A percentile compares a stretch with the other conserved stretches of the same genome.
These are phyloP conservation scores for Nakazawaea ernobii DNA, from an alignment of 805 yeast genomes.

Conservation along the genomic window DNA sequence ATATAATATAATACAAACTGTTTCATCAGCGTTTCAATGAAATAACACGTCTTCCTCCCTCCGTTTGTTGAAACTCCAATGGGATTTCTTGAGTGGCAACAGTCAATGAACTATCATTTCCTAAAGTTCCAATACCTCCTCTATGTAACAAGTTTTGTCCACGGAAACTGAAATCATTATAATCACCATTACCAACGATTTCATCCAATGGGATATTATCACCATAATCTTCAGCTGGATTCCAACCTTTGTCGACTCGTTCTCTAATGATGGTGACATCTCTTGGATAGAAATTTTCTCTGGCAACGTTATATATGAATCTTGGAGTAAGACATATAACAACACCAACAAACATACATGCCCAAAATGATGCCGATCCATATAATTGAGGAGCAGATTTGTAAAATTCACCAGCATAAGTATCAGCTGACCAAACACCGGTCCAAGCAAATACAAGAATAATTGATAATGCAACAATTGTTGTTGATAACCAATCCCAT, in stretches of 20 bases:
- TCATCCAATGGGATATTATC: conserved; percentile 8
- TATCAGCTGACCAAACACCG: conserved; percentile 64
- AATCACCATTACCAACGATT: conserved; percentile 9
- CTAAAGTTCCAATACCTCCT: background rate
- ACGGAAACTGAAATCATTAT: conserved; percentile 10
- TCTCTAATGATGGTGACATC: conserved; percentile 75
- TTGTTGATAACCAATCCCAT: conserved; percentile 70
- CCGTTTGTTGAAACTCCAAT: conserved; percentile 20
- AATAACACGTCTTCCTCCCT: conserved; percentile 14
- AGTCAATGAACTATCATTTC: conserved; percentile 18
- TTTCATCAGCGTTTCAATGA: background rate
- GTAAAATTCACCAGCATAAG: conserved; percentile 53
- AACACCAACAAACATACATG: conserved; percentile 49
- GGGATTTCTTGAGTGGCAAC: conserved; percentile 34
- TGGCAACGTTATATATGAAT: conserved; percentile 51
- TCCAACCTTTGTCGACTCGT: conserved; percentile 50
- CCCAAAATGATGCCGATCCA: conserved; percentile 64
- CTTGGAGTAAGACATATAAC: conserved; percentile 61
- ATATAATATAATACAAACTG: background rate
- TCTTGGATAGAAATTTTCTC: conserved; percentile 49
- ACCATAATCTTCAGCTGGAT: conserved; percentile 8
- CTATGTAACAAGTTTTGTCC: conserved; percentile 7
- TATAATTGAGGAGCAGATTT: conserved; percentile 57
- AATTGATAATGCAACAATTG: conserved; percentile 49
- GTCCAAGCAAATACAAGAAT: conserved; percentile 68